Evolutionary conservation across 2,329 filamentous ascomycete species (phyloP).

Genomic region (Scolecobasidium constrictum): DNA sequence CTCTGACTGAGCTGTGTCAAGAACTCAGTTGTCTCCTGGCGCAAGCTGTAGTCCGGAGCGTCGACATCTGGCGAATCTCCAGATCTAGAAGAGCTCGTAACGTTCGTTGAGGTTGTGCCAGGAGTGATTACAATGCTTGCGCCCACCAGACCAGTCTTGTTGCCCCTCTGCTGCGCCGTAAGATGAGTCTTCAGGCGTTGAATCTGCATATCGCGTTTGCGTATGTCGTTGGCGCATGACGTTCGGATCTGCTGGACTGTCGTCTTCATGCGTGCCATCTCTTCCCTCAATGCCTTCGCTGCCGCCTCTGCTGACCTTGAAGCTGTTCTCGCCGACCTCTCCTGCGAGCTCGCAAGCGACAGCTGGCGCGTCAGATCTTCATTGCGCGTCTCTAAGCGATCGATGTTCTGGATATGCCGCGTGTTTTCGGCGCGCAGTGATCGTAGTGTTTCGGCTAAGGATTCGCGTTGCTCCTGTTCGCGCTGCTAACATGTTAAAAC

Average conservation of each 20-base stretch:
- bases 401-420: conserved; percentile 60
- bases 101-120: conserved; percentile 11
- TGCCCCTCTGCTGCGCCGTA: conserved; percentile 47
- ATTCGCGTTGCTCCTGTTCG: conserved; percentile 81
- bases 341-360: conserved; percentile 54
- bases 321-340: conserved; percentile 57
- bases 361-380: conserved; percentile 46
- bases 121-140: conserved; percentile 38
- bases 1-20: conserved; percentile 73
- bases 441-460: conserved; percentile 66
- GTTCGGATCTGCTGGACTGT: conserved; percentile 73
- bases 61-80: conserved; percentile 35
- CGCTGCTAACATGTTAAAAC: conserved; percentile 41
- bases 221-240: conserved; percentile 81
- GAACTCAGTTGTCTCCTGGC: conserved; percentile 83
- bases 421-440: conserved; percentile 63
- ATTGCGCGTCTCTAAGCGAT: conserved; percentile 43
- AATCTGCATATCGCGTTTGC: conserved; percentile 81
- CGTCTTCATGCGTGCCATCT: conserved; percentile 67
- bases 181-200: conserved; percentile 82
- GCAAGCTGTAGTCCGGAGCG: conserved; percentile 56
- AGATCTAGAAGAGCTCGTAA: conserved; percentile 13
- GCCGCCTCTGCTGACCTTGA: conserved; percentile 64
- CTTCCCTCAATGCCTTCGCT: conserved; percentile 70
- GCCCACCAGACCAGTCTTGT: conserved; percentile 33